phyloP scores from a whole-genome alignment of 176 grass and related monocot genomes.

The Coix lacrymajobi region DNA sequence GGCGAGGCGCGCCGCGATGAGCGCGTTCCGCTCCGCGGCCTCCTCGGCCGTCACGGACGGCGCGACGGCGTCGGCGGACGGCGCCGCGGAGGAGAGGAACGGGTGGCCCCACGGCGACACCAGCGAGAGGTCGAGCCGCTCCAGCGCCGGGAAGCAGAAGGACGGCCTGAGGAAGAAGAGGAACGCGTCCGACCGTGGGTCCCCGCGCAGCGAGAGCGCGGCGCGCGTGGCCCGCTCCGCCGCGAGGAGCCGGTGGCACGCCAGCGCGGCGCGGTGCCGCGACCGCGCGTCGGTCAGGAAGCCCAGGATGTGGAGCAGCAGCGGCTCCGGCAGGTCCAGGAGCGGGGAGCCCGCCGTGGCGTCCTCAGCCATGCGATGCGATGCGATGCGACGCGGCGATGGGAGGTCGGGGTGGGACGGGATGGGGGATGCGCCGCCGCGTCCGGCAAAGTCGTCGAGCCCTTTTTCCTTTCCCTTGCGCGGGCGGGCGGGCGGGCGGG shows the following conservation, averaged over 20 bases:
- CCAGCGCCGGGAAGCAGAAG: slow-evolving; percentile 72
- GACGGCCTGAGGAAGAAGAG: slow-evolving; percentile 26
- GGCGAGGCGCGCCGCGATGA: slow-evolving; percentile 40
- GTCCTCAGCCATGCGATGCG: slow-evolving; percentile 31
- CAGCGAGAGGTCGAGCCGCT: slow-evolving; percentile 73
- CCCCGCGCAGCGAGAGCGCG: slow-evolving; percentile 65
- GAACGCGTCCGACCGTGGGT: slow-evolving; percentile 38
- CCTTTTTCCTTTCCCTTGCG: slow-evolving; percentile 6
- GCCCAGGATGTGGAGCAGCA: slow-evolving; percentile 58
- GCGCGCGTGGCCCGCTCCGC: slow-evolving; percentile 68
- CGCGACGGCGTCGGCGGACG: not conserved
- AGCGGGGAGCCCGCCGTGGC: slow-evolving; percentile 13
- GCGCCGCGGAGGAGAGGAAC: slow-evolving; percentile 27
- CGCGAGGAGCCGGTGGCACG: slow-evolving; percentile 37
- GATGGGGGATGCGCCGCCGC: not conserved
- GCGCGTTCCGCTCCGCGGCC: slow-evolving; percentile 10
- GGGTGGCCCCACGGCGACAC: slow-evolving; percentile 88
- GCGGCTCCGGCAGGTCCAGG: slow-evolving; percentile 77
- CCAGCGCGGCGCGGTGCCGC: slow-evolving; percentile 52
- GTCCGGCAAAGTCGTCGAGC: not conserved
- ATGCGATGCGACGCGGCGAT: slow-evolving; percentile 6
- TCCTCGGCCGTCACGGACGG: not conserved
- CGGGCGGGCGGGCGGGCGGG: not conserved
- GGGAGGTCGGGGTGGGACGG: not conserved
- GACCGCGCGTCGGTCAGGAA: slow-evolving; percentile 45